Conservation (phyloP, 2,329 filamentous ascomycete genomes). For the Pestalotiopsis sp. region DNA sequence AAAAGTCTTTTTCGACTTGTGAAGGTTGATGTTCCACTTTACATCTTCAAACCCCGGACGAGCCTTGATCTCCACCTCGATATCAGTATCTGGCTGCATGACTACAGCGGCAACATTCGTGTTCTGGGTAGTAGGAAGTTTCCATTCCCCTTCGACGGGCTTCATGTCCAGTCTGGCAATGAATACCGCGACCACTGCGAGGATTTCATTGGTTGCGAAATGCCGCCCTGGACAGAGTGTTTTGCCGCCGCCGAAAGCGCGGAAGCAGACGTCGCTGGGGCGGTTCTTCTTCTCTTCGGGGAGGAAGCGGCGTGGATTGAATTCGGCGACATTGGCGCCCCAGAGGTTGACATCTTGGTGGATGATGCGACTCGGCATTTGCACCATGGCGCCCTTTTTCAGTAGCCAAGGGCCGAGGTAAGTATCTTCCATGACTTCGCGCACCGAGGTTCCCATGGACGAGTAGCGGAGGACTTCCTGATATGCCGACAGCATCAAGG, state of each 20-base stretch:
- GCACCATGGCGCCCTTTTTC: slow-evolving; percentile 42
- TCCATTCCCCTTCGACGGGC: slow-evolving; percentile 23
- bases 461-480: slow-evolving; percentile 46
- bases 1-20: slow-evolving; percentile 9
- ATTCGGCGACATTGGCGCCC: slow-evolving; percentile 42
- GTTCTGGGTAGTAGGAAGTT: slow-evolving; percentile 25
- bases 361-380: slow-evolving; percentile 45
- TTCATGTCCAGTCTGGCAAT: slow-evolving; percentile 29
- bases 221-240: slow-evolving; percentile 41
- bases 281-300: slow-evolving; percentile 19
- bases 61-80: slow-evolving; percentile 23
- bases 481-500: slow-evolving; percentile 43
- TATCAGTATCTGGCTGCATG: slow-evolving; percentile 29
- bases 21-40: slow-evolving; percentile 11
- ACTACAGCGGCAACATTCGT: slow-evolving; percentile 31
- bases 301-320: slow-evolving; percentile 45
- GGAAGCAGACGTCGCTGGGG: slow-evolving; percentile 32
- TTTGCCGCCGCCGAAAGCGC: slow-evolving; percentile 42
- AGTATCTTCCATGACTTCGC: slow-evolving; percentile 44
- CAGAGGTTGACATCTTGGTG: slow-evolving; percentile 43
- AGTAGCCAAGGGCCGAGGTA: slow-evolving; percentile 43
- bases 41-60: slow-evolving; percentile 7
- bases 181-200: slow-evolving; percentile 33
- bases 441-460: slow-evolving; percentile 41
- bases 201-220: slow-evolving; percentile 41